A percentile compares a stretch with the other conserved stretches of the same genome.
These are phyloP conservation scores for Russula earlei DNA, from an alignment of 768 basidiomycete genomes.

Conservation along the genomic window DNA sequence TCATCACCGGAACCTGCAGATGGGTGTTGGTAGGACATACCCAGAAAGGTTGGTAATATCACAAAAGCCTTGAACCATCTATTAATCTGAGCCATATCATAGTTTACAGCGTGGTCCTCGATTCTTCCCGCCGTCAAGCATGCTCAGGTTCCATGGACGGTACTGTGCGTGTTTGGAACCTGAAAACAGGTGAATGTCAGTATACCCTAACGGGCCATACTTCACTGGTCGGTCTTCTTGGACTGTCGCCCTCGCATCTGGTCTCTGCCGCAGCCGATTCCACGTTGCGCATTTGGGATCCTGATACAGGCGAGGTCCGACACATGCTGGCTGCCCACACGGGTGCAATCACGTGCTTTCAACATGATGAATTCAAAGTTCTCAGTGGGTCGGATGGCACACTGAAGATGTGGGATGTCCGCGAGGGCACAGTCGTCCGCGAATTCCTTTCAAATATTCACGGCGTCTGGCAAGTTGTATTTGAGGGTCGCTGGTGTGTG, in stretches of 20 bases:
- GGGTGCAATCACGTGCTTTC: slow-evolving; percentile 99
- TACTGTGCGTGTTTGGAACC: slow-evolving; percentile 91
- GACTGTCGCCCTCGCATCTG: slow-evolving; percentile 79
- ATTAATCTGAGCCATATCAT: slow-evolving; percentile 16
- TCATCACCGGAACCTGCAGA: slow-evolving; percentile 70
- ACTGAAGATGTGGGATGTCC: slow-evolving; percentile 95
- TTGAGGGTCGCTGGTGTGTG: slow-evolving; percentile 89
- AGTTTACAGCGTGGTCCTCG: slow-evolving; percentile 96
- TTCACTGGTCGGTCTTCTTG: slow-evolving; percentile 88
- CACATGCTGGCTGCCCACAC: slow-evolving; percentile 85
- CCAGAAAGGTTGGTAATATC: slow-evolving; percentile 64
- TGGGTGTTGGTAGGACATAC: slow-evolving; percentile 81
- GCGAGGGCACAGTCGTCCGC: slow-evolving; percentile 75
- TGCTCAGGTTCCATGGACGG: slow-evolving; percentile 99
- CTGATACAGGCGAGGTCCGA: slow-evolving; percentile 66
- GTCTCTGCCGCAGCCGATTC: slow-evolving; percentile 97
- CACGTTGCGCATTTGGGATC: slow-evolving; percentile 91
- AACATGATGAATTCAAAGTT: slow-evolving; percentile 96
- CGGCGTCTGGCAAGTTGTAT: slow-evolving; percentile 97
- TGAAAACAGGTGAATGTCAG: slow-evolving; percentile 69
- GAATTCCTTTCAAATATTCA: slow-evolving; percentile 87
- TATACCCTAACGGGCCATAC: slow-evolving; percentile 85
- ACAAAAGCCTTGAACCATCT: neutral
- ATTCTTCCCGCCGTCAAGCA: slow-evolving; percentile 76
- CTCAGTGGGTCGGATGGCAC: slow-evolving; percentile 93